These are phyloP conservation scores for Thraustotheca clavata DNA, from an alignment of 352 stramenopile species.

Conservation along the genomic window DNA sequence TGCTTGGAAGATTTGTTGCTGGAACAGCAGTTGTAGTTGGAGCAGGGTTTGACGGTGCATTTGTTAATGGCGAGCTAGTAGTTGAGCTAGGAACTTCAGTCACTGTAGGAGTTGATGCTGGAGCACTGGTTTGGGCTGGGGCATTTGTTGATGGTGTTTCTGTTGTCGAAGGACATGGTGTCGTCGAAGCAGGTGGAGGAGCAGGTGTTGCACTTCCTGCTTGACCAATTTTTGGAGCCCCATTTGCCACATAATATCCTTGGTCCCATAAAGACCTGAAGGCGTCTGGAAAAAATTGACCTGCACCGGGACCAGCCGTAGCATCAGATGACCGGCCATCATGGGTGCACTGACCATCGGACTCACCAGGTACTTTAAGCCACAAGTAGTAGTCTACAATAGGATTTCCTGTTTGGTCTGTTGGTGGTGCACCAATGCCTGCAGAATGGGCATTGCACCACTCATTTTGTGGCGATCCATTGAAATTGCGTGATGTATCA, in stretches of 20 bases:
- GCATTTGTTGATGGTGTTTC: not conserved
- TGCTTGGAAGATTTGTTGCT: no score
- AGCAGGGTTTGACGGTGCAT: not conserved
- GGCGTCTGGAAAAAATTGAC: slow-evolving; percentile 37
- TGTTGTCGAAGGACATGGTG: not conserved
- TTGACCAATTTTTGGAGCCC: slow-evolving; percentile 21
- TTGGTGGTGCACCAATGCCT: slow-evolving; percentile 42
- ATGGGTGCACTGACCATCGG: slow-evolving; percentile 41
- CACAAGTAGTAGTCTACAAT: slow-evolving; percentile 62
- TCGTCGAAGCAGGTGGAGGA: not conserved
- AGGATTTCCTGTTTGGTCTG: slow-evolving; percentile 30
- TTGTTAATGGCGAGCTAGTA: not conserved
- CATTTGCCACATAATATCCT: slow-evolving; percentile 29
- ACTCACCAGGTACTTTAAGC: slow-evolving; percentile 53
- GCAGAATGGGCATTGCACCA: slow-evolving; percentile 57
- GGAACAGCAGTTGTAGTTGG: no score
- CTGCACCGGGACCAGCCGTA: slow-evolving; percentile 32
- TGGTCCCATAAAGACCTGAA: slow-evolving; percentile 50
- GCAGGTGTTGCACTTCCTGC: not conserved
- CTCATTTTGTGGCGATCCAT: slow-evolving; percentile 27
- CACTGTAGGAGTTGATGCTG: no score
- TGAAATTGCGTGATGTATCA: slow-evolving; percentile 56
- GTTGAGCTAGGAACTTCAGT: no score
- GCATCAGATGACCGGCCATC: slow-evolving; percentile 17
- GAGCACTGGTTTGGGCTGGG: no score